These are phyloP conservation scores for Chaetothyriales sp. DNA, from an alignment of 2,329 filamentous ascomycete species.

Conservation along the genomic window DNA sequence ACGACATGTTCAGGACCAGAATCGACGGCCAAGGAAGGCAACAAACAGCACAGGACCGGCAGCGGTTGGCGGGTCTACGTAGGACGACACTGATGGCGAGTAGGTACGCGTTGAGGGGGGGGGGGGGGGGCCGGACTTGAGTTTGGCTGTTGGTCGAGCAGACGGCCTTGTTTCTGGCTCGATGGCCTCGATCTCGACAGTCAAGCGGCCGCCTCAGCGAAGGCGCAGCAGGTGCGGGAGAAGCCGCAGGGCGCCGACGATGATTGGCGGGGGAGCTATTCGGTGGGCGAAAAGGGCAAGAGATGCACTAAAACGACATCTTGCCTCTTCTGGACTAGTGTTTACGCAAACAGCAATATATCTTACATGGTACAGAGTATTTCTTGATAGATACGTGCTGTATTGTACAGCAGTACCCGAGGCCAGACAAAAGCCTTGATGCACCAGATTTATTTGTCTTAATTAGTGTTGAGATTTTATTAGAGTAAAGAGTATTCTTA, in stretches of 20 bases:
- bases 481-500: no score
- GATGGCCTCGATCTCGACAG: neutral
- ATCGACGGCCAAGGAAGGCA: neutral
- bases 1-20: conserved; percentile 14
- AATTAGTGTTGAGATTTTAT: no score
- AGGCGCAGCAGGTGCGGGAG: neutral
- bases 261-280: neutral
- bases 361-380: no score
- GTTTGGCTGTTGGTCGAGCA: neutral
- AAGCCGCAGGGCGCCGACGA: neutral
- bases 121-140: neutral
- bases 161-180: neutral
- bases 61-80: neutral
- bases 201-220: neutral
- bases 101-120: neutral
- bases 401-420: no score
- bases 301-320: neutral
- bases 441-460: no score
- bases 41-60: neutral
- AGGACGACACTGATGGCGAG: neutral
- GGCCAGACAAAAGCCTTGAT: no score
- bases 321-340: no score
- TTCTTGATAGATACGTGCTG: no score
- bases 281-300: neutral
- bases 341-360: no score